Conservation (phyloP, 2,329 filamentous ascomycete genomes). For the Aaosphaeria pasadenensis region DNA sequence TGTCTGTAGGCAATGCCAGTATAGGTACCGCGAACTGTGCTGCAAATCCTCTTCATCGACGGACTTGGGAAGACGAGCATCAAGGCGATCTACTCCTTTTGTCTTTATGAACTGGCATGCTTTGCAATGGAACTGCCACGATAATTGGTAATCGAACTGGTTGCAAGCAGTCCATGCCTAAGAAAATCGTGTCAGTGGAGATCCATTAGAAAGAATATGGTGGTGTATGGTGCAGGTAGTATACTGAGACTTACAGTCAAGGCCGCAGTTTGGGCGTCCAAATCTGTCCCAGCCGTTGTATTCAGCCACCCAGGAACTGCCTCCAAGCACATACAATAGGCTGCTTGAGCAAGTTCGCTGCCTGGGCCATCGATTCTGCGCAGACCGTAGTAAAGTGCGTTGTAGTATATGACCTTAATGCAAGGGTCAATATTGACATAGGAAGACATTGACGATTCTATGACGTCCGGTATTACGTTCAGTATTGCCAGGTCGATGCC, state of each 20-base stretch:
- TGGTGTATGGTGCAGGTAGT: not conserved
- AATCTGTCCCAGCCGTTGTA: constrained; percentile 5
- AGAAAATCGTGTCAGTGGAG: not conserved
- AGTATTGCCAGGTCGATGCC: constrained; percentile 14
- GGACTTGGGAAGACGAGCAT: constrained; percentile 13
- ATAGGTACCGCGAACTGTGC: constrained; percentile 15
- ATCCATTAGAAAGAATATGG: not conserved
- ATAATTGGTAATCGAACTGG: constrained; percentile 25
- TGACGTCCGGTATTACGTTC: constrained; percentile 17
- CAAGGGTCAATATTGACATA: constrained; percentile 23
- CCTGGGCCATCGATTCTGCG: constrained; percentile 12
- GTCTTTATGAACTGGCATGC: constrained; percentile 20
- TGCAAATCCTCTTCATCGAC: constrained; percentile 19
- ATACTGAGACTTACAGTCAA: constrained; percentile 7
- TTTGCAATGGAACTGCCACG: constrained; percentile 29
- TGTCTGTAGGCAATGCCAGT: constrained; percentile 20
- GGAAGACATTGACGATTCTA: constrained; percentile 22
- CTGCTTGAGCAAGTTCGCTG: constrained; percentile 10
- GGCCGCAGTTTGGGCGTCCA: constrained; percentile 20
- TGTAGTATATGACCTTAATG: constrained; percentile 23
- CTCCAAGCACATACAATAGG: constrained; percentile 25
- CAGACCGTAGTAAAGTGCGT: constrained; percentile 23
- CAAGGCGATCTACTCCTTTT: constrained; percentile 18
- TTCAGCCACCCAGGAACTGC: constrained; percentile 26
- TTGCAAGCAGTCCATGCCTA: constrained; percentile 20